Evolutionary conservation across 352 stramenopile genomes (phyloP), one percentile per base, ranked within the genome.

Genomic region (Peronospora destructor): DNA sequence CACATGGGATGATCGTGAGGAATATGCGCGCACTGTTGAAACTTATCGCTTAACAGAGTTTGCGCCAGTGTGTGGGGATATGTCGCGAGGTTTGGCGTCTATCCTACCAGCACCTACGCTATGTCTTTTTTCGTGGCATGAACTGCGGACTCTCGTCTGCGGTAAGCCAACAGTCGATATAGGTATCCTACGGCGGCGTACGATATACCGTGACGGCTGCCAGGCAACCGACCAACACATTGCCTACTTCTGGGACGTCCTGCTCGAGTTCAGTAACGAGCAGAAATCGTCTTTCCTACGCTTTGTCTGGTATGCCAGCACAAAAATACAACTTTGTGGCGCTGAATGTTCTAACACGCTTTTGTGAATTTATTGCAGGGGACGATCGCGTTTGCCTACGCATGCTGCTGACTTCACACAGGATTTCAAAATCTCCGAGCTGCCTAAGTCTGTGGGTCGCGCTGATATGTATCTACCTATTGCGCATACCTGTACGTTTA

Each of bases 141-240:
- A 97, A 56, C 58, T 95, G 25, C 67, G 84, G 19, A 93, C 80
- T 38, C 82, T 97, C 19, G 84, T 96, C 5, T 96, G 88, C 42
- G 90, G 90, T 5, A 94, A 93, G 48, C 46, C 85, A 1, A 87
- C 81, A 0, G 82, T 97, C 14, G 87, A 97, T 59, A 64, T 97
- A 5, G 72, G 79, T 41, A 49, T 97, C 28, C 68, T 97, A 23
- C 70, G 85, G 25, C 69, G 77, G 8, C 72, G 87, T 0, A 95
- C 88, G 11, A 93, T 95, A 48, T 97, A 97, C 55, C 85, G 85
- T 2, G 84, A 93, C 38, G 87, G 87, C 0, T 96, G 88, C 46
- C 71, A 85, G 26, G 76, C 70, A n/a, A 84, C 70, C 2, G 84
- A 97, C 49, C 59, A 73, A 13, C 88, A 97, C 61, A 82, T 97